Evolutionary conservation across 345 rosid genomes (phyloP).

Genomic region (Eucalyptus regnans): DNA sequence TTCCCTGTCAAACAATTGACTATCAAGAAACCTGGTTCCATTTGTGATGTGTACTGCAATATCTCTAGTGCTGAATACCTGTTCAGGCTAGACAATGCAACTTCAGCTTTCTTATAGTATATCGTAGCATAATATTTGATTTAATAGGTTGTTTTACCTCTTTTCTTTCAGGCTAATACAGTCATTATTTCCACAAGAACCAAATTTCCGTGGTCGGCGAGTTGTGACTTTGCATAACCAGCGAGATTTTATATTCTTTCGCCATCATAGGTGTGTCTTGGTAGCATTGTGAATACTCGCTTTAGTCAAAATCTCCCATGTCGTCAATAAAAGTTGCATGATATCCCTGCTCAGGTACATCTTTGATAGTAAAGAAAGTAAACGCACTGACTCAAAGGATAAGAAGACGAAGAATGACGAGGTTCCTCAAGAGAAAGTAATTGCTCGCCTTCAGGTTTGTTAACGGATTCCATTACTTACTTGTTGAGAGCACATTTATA

Average conservation of each 20-base stretch:
- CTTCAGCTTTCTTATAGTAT: not conserved
- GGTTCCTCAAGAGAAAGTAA: conserved; percentile 31
- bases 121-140: not conserved
- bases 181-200: conserved; percentile 80
- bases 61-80: not conserved
- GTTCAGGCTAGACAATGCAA: not conserved
- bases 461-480: not conserved
- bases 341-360: conserved; percentile 40
- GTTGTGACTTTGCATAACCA: conserved; percentile 97
- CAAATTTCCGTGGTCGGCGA: conserved; percentile 76
- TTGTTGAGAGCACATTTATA: not conserved
- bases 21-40: not conserved
- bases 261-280: conserved; percentile 73
- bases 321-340: not conserved
- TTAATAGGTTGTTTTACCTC: not conserved
- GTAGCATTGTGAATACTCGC: not conserved
- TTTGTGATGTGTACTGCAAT: not conserved
- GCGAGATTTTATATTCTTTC: conserved; percentile 84
- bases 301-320: not conserved
- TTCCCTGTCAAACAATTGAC: not conserved
- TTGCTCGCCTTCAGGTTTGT: conserved; percentile 79
- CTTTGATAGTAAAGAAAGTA: conserved; percentile 62
- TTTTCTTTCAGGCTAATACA: conserved; percentile 44
- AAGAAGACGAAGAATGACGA: conserved; percentile 32
- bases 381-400: conserved; percentile 29